Base-by-base conservation (phyloP, 2,329 filamentous ascomycete species). In the Clarireedia homoeocarpa region DNA sequence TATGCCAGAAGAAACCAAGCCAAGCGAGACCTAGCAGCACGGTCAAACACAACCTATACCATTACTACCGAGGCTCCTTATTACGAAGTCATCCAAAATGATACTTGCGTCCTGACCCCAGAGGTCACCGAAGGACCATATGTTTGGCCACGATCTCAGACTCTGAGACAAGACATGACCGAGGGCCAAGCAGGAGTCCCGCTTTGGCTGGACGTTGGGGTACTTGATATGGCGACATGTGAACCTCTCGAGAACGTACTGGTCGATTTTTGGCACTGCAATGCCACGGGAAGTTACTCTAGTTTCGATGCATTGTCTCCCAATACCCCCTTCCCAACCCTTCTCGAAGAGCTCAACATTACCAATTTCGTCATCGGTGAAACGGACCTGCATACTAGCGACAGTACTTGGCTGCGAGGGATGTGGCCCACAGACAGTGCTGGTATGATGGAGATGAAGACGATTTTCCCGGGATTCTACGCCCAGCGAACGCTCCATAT, bases 91-190 rank as follows among this genome's bases (percentile, higher is more conserved):
- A 53, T 59, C 9, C 54, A 59, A 34, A 59, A 59, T 23, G 58
- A 68, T 48, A 73, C 74, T 26, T 80, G 77, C 61, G 67, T 79
- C 27, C 68, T 81, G 26, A 75, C 72, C 15, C 76, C 77, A 2
- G 77, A 80, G 63, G 74, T 75, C 20, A 79, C 74, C 9, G 71
- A 78, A 62, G 78, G 78, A 0, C 78, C 79, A 14, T 81, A 80
- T 69, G 51, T 71, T 70, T 61, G 48, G 49, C 55, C 59, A 40
- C 39, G 47, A 17, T 56, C 58, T 12, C 59, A 61, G 48, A 55
- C 55, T 12, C 56, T 61, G 27, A 69, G 71, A 23, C 71, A 73
- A 48, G 61, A 72, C 6, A 69, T 40, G 39, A n/a, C 39, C 7
- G 39, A 40, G 14, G 39, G 2, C 17, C 39, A 40, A 20, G 5